Conservation (phyloP, 2,329 filamentous ascomycete genomes). For the Pyrenophora graminea region DNA sequence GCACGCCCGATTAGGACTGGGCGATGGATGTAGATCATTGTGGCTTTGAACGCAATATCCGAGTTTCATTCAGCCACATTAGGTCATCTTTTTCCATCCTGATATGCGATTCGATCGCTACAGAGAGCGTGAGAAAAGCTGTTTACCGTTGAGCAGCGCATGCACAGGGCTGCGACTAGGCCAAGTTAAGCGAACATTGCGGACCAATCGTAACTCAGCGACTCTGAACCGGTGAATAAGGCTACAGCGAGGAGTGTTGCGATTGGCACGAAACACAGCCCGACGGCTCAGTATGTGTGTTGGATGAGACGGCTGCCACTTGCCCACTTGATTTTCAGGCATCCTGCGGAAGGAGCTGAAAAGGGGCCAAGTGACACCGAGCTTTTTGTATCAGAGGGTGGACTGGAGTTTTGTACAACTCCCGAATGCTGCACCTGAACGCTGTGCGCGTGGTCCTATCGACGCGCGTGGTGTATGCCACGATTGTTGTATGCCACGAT, state of each 20-base stretch:
- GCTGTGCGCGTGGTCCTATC: too few relatives aligned
- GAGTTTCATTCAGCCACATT: not conserved
- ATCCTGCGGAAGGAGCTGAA: too few relatives aligned
- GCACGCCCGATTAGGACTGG: conserved; percentile 7
- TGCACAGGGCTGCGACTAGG: conserved; percentile 1
- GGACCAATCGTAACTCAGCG: conserved; percentile 23
- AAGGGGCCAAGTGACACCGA: conserved; percentile 1
- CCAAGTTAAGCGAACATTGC: conserved; percentile 19
- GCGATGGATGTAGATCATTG: not conserved
- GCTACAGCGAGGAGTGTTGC: not conserved
- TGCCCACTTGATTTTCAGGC: too few relatives aligned
- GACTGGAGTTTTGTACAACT: not conserved
- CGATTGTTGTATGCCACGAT: too few relatives aligned
- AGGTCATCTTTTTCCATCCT: not conserved
- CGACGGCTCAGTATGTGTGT: not conserved
- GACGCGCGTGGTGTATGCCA: too few relatives aligned
- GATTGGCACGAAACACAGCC: conserved; percentile 6
- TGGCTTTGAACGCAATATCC: conserved; percentile 1
- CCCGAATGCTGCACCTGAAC: too few relatives aligned
- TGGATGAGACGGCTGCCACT: not conserved
- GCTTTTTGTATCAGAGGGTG: not conserved
- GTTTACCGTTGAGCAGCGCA: not conserved
- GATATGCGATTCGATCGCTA: not conserved
- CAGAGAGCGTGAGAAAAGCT: not conserved
- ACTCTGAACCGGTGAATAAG: not conserved